Base-by-base conservation (phyloP, 2,329 filamentous ascomycete species). In the Thyridium curvatum region DNA sequence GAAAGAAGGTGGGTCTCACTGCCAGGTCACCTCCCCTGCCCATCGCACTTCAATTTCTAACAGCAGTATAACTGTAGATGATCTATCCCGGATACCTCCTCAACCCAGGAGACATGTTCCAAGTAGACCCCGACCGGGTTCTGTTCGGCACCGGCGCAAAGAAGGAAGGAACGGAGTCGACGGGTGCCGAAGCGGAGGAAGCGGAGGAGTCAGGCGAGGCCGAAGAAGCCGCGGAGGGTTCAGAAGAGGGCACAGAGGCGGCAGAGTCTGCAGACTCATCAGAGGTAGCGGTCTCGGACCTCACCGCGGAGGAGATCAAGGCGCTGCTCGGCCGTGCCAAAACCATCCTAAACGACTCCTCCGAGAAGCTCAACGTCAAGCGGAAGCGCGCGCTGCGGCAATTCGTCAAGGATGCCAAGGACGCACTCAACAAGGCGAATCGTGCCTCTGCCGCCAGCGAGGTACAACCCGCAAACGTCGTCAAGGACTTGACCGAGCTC, bases 71-170 rank as follows among this genome's bases (percentile, higher is more conserved):
- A 26, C 6, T 10, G n/a, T 40, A 95, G 91, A 95, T 97, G 86
- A 73, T 77, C 46, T 86, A 93, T 56, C 90, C 93, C 8, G 85
- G 88, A 40, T 98, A 98, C 62, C 81, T 89, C 48, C 77, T 98
- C 30, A 98, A 98, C 62, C 94, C 93, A 3, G 93, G 93, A 50
- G 93, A 98, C 60, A 87, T 98, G 80, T 98, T 98, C 72, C 88
- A 94, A 60, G 91, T 98, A 52, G 85, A 96, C 15, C 74, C 86
- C 29, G 87, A 95, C 30, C 80, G 83, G 51, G 93, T 98, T 41
- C 74, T 98, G 62, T 90, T 77, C 53, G 91, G 87, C 28, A 95
- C 90, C 1, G 93, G 93, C 42, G 73, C 76, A 18, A 75, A 77
- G 35, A 93, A 89, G 63, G 62, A 72, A 10, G 21, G 45, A 45